phyloP scores from a whole-genome alignment of 352 stramenopile genomes.

The Globisporangium irregulare region DNA sequence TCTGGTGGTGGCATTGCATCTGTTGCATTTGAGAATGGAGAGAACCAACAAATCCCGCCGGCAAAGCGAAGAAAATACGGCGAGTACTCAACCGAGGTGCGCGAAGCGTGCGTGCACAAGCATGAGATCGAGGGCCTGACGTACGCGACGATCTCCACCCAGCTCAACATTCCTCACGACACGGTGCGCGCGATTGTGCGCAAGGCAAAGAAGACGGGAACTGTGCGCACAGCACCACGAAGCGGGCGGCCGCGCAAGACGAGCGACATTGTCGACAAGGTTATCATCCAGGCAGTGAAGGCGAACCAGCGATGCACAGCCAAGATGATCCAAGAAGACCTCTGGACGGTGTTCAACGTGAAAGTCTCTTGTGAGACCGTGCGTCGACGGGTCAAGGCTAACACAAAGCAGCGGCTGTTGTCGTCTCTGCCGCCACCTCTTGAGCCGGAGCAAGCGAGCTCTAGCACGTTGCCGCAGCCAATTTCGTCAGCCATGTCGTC shows the following conservation, averaged over 20 bases:
- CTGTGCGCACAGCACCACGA: conserved; percentile 43
- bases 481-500: background rate
- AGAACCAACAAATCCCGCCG: background rate
- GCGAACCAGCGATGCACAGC: conserved; percentile 50
- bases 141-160: conserved; percentile 50
- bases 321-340: conserved; percentile 61
- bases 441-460: background rate
- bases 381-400: conserved; percentile 48
- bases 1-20: background rate
- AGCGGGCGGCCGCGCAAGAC: conserved; percentile 70
- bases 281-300: conserved; percentile 63
- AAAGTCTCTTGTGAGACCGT: conserved; percentile 64
- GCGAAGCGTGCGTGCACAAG: conserved; percentile 47
- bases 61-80: conserved; percentile 35
- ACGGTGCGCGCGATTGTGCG: conserved; percentile 63
- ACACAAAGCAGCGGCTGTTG: conserved; percentile 37
- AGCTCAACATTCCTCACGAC: conserved; percentile 54
- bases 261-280: conserved; percentile 55
- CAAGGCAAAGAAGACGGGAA: conserved; percentile 61
- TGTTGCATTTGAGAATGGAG: background rate
- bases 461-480: background rate
- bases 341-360: conserved; percentile 50
- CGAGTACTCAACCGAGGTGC: conserved; percentile 58
- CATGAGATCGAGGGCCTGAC: conserved; percentile 52
- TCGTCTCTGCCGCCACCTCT: background rate